Evolutionary conservation across 768 basidiomycete species (phyloP).

Genomic region (Lactarius indigo): DNA sequence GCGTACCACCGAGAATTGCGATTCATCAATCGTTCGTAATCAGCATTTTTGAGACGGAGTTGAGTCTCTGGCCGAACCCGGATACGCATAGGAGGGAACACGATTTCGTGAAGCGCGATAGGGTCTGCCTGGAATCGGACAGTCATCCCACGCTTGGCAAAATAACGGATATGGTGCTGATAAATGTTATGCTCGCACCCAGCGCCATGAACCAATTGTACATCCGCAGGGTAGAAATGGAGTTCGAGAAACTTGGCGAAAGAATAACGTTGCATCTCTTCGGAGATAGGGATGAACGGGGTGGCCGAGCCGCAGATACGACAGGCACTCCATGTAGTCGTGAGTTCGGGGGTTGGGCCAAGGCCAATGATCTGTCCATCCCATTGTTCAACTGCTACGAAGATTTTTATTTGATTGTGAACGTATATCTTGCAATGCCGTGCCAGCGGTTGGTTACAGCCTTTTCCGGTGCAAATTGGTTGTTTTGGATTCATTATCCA

Average conservation of each 20-base stretch:
- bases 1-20: constrained; percentile 75
- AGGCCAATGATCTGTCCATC: constrained; percentile 68
- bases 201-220: constrained; percentile 80
- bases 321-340: constrained; percentile 92
- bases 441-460: constrained; percentile 75
- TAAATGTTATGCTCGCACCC: constrained; percentile 95
- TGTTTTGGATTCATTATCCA: constrained; percentile 65
- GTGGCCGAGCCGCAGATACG: constrained; percentile 73
- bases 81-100: constrained; percentile 85
- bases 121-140: constrained; percentile 86
- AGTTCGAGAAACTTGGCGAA: constrained; percentile 96
- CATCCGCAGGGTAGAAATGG: constrained; percentile 90
- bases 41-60: constrained; percentile 86
- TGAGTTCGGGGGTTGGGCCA: constrained; percentile 62
- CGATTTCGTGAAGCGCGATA: constrained; percentile 77
- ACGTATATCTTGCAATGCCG: constrained; percentile 89
- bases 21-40: constrained; percentile 72
- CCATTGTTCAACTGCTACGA: constrained; percentile 88
- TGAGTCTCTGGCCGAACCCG: constrained; percentile 84
- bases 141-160: constrained; percentile 78
- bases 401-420: constrained; percentile 80
- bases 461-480: constrained; percentile 78
- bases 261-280: constrained; percentile 91
- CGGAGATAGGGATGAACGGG: constrained; percentile 83
- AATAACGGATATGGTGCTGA: constrained; percentile 88